Percentiles rank a stretch among this genome's conserved stretches.
These are phyloP conservation scores for Leucogyrophana mollusca DNA, from an alignment of 768 basidiomycete genomes.

Conservation along the genomic window DNA sequence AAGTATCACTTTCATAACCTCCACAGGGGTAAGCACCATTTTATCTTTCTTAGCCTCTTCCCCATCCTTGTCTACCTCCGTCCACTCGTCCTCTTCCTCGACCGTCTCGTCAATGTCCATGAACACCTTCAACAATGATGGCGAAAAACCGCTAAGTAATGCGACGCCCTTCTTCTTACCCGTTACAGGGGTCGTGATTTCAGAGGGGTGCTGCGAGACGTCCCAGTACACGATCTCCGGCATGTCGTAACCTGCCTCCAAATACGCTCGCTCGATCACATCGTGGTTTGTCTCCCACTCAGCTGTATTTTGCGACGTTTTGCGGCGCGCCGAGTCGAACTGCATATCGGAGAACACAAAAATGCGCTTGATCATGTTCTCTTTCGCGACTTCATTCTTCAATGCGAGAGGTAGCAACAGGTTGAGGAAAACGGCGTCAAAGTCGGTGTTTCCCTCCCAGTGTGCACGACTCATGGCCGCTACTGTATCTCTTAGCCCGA, in stretches of 20 bases:
- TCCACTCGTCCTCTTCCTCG: slow-evolving; percentile 31
- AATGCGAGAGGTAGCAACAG: slow-evolving; percentile 63
- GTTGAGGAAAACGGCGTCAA: slow-evolving; percentile 60
- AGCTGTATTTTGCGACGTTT: neutral
- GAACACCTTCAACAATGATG: slow-evolving; percentile 72
- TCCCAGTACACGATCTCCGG: slow-evolving; percentile 79
- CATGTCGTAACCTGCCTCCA: slow-evolving; percentile 63
- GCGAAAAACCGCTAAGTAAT: slow-evolving; percentile 68
- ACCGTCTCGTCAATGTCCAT: slow-evolving; percentile 48
- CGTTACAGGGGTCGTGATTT: slow-evolving; percentile 44
- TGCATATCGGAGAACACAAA: slow-evolving; percentile 84
- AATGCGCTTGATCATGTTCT: slow-evolving; percentile 73
- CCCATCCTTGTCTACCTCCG: slow-evolving; percentile 33
- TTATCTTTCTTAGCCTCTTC: slow-evolving; percentile 15
- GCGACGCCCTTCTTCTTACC: slow-evolving; percentile 60
- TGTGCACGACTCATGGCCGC: slow-evolving; percentile 28
- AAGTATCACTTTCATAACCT: slow-evolving; percentile 47
- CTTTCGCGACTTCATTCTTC: slow-evolving; percentile 50
- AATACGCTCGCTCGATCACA: slow-evolving; percentile 51
- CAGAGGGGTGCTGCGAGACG: slow-evolving; percentile 28
- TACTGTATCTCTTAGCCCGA: slow-evolving; percentile 35
- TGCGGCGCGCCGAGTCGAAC: slow-evolving; percentile 45
- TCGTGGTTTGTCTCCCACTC: slow-evolving; percentile 67
- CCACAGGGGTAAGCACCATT: slow-evolving; percentile 38
- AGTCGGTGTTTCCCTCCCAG: slow-evolving; percentile 64